phyloP scores from a whole-genome alignment of 2,329 filamentous ascomycete species.

The Verticillium alfalfae region DNA sequence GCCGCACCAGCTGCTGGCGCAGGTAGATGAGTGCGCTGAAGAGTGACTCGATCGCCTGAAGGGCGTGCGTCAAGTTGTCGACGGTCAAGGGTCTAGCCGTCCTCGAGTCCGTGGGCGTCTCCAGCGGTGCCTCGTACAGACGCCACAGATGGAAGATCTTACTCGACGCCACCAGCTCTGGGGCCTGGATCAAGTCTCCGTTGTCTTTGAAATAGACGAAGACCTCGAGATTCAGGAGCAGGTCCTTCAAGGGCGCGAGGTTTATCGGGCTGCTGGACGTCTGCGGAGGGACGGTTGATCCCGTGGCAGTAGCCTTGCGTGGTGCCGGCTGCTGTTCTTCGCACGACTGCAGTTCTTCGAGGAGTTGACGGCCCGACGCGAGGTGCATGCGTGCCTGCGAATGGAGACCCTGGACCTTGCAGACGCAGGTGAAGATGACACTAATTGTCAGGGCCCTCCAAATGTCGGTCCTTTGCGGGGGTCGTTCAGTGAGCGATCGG shows the following conservation, averaged over 20 bases:
- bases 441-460: slow-evolving; percentile 11
- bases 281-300: background rate
- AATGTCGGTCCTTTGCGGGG: background rate
- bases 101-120: background rate
- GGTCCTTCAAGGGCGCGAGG: background rate
- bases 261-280: background rate
- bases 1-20: background rate
- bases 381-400: slow-evolving; percentile 8
- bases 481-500: slow-evolving; percentile 2
- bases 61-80: background rate
- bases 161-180: background rate
- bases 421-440: slow-evolving; percentile 13
- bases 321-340: background rate
- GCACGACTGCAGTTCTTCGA: slow-evolving; percentile 1
- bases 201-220: background rate
- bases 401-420: slow-evolving; percentile 12
- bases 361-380: slow-evolving; percentile 3
- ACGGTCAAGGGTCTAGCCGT: background rate
- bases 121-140: background rate
- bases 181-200: background rate
- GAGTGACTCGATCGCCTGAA: slow-evolving; percentile 4
- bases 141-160: slow-evolving; percentile 4
- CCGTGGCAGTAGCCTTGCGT: background rate
- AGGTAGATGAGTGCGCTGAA: slow-evolving; percentile 1
- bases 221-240: slow-evolving; percentile 3